Evolutionary conservation across 768 basidiomycete genomes (phyloP).

Genomic region (Lentinula sp.): DNA sequence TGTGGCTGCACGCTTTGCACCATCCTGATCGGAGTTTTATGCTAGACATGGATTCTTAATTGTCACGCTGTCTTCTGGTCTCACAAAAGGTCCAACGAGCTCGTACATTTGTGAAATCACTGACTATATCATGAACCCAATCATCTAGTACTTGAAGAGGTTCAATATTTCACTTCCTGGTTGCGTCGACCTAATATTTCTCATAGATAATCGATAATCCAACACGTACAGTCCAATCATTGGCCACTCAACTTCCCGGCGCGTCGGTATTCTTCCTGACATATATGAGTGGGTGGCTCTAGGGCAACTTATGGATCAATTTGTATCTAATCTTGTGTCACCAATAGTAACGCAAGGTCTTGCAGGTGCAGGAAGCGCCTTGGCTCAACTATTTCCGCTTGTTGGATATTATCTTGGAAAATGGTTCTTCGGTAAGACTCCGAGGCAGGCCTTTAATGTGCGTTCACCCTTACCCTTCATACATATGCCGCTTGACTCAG

Average conservation of each 20-base stretch:
- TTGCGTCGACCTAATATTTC: neutral
- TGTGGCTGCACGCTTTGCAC: neutral
- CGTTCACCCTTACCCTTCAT: neutral
- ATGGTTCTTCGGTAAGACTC: conserved; percentile 63
- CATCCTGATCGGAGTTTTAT: neutral
- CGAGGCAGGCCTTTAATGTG: conserved; percentile 49
- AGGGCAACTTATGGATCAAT: neutral
- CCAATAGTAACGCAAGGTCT: conserved; percentile 42
- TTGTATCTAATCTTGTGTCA: neutral
- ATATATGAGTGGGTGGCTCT: conserved; percentile 36
- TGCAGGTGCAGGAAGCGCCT: conserved; percentile 43
- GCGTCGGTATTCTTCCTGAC: conserved; percentile 61
- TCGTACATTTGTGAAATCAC: neutral
- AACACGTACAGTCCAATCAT: conserved; percentile 31
- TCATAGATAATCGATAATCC: conserved; percentile 38
- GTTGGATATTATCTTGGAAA: conserved; percentile 56
- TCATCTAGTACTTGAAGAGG: neutral
- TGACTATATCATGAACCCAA: neutral
- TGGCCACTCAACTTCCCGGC: conserved; percentile 47
- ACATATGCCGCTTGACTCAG: neutral
- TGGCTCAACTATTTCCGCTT: conserved; percentile 50
- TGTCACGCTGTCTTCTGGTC: conserved; percentile 57
- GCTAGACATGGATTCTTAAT: conserved; percentile 65
- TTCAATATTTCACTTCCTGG: neutral
- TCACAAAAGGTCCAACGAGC: conserved; percentile 32